Percentiles rank a stretch among this genome's conserved stretches.
Evolutionary conservation across 2,329 filamentous ascomycete genomes (phyloP).

Genomic region (Xylaria multiplex): DNA sequence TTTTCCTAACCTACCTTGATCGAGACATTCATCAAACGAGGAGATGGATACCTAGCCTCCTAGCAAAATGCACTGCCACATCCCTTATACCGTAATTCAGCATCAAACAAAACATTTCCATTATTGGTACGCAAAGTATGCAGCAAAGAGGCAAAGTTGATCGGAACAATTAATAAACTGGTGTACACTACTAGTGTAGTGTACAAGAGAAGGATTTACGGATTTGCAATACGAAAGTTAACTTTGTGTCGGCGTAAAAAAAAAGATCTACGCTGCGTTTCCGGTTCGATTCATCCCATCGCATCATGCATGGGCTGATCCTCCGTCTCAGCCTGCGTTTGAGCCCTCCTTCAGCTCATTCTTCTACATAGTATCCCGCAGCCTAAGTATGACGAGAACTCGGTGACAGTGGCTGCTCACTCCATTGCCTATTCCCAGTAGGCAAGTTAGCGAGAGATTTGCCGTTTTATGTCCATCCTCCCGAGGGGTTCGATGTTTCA

Average conservation of each 20-base stretch:
- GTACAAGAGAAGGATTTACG: neutral
- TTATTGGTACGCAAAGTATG: neutral
- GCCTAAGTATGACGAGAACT: too few relatives aligned
- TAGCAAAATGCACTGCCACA: slow-evolving; percentile 8
- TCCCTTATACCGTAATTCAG: neutral
- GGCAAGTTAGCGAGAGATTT: neutral
- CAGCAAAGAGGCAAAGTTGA: neutral
- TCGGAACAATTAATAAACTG: too few relatives aligned
- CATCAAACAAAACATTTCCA: neutral
- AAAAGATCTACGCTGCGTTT: slow-evolving; percentile 19
- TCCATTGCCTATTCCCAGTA: neutral
- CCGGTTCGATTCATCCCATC: slow-evolving; percentile 8
- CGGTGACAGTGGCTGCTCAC: neutral
- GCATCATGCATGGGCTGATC: slow-evolving; percentile 21
- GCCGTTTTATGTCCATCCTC: neutral
- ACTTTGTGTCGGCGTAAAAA: neutral
- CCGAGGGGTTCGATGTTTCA: slow-evolving; percentile 12
- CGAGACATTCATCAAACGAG: slow-evolving; percentile 11
- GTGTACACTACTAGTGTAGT: neutral
- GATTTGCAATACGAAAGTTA: neutral
- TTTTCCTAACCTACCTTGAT: neutral
- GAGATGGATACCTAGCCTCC: slow-evolving; percentile 1
- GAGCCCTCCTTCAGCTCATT: slow-evolving; percentile 22
- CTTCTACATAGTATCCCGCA: neutral
- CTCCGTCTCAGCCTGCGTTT: slow-evolving; percentile 31